Base-by-base conservation (phyloP, 2,329 filamentous ascomycete species). In the Ophioceras dolichostomum region DNA sequence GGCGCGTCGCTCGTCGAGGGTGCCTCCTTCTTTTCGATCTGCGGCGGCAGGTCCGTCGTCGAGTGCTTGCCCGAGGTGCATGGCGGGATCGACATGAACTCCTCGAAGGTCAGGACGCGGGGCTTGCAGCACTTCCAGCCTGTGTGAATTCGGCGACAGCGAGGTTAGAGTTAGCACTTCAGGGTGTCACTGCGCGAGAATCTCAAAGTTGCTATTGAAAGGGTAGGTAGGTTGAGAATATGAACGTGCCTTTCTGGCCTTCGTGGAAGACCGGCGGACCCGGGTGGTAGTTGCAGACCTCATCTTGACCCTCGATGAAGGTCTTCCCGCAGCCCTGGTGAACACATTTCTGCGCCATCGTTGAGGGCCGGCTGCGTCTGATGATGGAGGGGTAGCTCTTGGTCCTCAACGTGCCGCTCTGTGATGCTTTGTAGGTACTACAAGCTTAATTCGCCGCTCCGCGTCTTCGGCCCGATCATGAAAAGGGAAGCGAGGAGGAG, bases 41-140 rank as follows among this genome's bases (percentile, higher is more conserved):
- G 61, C 14, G 73, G 75, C 2, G 74, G 74, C 38, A 69, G 56
- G 49, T 95, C 89, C 43, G 91, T 83, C 10, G 85, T 87, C 41
- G 84, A 91, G 66, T 98, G 91, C 51, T 80, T 88, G 52, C 91
- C 91, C 10, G 79, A 83, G 19, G 91, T 94, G 70, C 91, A 98
- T 27, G 91, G 89, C 35, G 83, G 68, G 50, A 98, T 96, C 42
- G 69, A 60, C 60, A 98, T 84, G 68, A 98, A 98, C 64, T 98
- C 91, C 62, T 98, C 91, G 57, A 98, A 98, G 41, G 87, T 95
- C 50, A 98, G 70, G 50, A 96, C 87, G 53, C 91, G 83, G 40
- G 88, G 82, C 64, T 95, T 96, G 74, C 91, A 98, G 68, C 91
- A 98, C 67, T 94, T 93, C 89, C 91, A 96, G 55, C 91, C 89